phyloP scores from a whole-genome alignment of 2,329 filamentous ascomycete species.

The Paraphaeosphaeria sporulosa region DNA sequence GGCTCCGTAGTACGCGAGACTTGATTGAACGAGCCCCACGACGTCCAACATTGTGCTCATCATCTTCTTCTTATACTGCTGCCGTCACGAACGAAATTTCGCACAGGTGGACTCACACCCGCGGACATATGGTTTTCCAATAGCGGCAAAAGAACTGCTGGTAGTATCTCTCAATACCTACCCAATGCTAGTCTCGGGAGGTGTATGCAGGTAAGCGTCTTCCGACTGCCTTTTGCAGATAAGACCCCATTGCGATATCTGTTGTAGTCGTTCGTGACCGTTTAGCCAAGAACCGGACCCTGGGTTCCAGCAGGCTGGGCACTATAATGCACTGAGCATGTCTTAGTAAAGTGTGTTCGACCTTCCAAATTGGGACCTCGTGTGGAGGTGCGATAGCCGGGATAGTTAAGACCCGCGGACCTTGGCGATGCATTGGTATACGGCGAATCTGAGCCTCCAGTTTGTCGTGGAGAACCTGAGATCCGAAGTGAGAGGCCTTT shows the following conservation, averaged over 20 bases:
- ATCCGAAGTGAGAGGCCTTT: not conserved
- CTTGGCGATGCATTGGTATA: not conserved
- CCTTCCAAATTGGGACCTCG: slow-evolving; percentile 14
- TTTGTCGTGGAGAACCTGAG: not conserved
- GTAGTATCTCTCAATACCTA: slow-evolving; percentile 3
- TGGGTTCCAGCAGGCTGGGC: slow-evolving; percentile 13
- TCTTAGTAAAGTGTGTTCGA: slow-evolving; percentile 7
- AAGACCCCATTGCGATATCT: slow-evolving; percentile 4
- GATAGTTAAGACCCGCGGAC: not conserved
- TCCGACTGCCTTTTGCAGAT: slow-evolving; percentile 14
- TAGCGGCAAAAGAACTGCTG: slow-evolving; percentile 2
- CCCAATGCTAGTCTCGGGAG: not conserved
- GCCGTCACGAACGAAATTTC: not conserved
- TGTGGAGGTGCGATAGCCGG: slow-evolving; percentile 5
- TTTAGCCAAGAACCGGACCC: slow-evolving; percentile 13
- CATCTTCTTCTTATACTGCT: slow-evolving; percentile 5
- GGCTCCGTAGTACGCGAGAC: not conserved
- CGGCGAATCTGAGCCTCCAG: not conserved
- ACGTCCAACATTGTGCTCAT: not conserved
- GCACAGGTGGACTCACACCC: not conserved
- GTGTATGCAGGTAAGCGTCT: slow-evolving; percentile 1
- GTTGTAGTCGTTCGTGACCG: slow-evolving; percentile 6
- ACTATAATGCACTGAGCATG: slow-evolving; percentile 12
- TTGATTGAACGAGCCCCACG: not conserved
- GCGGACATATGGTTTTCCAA: slow-evolving; percentile 3